Percentiles rank a stretch among this genome's conserved stretches.
These are phyloP conservation scores for Trichoderma sp. DNA, from an alignment of 2,329 filamentous ascomycete genomes.

Conservation along the genomic window DNA sequence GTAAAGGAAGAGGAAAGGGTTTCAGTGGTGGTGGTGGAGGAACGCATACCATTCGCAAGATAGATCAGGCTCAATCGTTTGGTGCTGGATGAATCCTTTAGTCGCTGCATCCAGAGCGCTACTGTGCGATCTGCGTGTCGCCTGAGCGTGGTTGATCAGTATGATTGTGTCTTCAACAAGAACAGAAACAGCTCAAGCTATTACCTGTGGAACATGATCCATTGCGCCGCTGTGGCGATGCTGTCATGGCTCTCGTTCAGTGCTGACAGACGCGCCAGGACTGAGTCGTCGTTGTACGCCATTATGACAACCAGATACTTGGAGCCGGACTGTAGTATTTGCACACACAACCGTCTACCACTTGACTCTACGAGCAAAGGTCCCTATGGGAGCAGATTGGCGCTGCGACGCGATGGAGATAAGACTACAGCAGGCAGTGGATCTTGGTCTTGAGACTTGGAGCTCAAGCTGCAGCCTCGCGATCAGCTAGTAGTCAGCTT, in stretches of 20 bases:
- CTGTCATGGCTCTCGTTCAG: slow-evolving; percentile 97
- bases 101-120: slow-evolving; percentile 84
- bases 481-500: slow-evolving; percentile 7
- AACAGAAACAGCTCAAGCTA: slow-evolving; percentile 3
- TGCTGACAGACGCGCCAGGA: slow-evolving; percentile 90
- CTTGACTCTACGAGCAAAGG: slow-evolving; percentile 31
- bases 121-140: slow-evolving; percentile 91
- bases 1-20: background rate
- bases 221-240: slow-evolving; percentile 94
- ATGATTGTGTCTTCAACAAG: background rate
- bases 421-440: slow-evolving; percentile 38
- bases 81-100: slow-evolving; percentile 82
- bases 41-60: slow-evolving; percentile 79
- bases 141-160: slow-evolving; percentile 49
- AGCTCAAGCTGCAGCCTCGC: slow-evolving; percentile 15
- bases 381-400: slow-evolving; percentile 29
- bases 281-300: slow-evolving; percentile 95
- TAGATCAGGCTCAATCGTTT: slow-evolving; percentile 92
- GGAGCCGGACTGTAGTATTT: background rate
- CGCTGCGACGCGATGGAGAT: slow-evolving; percentile 36
- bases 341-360: slow-evolving; percentile 2
- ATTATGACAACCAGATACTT: slow-evolving; percentile 51
- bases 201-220: slow-evolving; percentile 99
- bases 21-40: background rate
- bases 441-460: slow-evolving; percentile 4